A percentile compares a stretch with the other conserved stretches of the same genome.
Evolutionary conservation across 805 yeast genomes (phyloP).

Genomic region (Limtongia smithiae): DNA sequence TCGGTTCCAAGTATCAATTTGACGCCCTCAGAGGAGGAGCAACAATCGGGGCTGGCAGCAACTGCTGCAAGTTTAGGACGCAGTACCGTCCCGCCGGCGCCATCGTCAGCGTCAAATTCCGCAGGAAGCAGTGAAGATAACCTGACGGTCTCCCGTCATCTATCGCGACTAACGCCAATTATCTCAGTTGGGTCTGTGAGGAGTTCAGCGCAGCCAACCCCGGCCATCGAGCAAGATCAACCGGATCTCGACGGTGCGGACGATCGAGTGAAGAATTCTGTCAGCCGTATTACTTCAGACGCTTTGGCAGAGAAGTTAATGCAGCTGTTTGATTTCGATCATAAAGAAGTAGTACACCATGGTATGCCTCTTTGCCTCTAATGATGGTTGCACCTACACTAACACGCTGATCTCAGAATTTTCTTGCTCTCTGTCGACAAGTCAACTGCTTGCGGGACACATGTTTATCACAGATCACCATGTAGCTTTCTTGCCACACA

Average conservation of each 20-base stretch:
- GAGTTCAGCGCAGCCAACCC: background rate
- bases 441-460: constrained; percentile 83
- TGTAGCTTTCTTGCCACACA: constrained; percentile 70
- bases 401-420: constrained; percentile 41
- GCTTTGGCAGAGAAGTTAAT: constrained; percentile 12
- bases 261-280: constrained; percentile 5
- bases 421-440: constrained; percentile 76
- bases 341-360: constrained; percentile 26
- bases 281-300: constrained; percentile 12
- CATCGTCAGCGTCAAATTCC: no score
- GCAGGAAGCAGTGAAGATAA: no score
- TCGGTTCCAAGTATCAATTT: no score
- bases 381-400: background rate
- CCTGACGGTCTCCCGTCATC: no score
- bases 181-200: constrained; percentile 8
- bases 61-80: background rate
- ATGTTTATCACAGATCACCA: constrained; percentile 63
- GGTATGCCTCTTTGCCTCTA: constrained; percentile 22
- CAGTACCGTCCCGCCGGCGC: constrained; percentile 4
- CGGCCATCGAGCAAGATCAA: background rate
- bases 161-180: constrained; percentile 16
- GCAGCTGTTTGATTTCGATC: constrained; percentile 15
- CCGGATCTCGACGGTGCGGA: background rate
- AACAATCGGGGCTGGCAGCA: background rate
- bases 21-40: background rate